Percentiles rank a stretch among this genome's conserved stretches.
Conservation (phyloP, 2,329 filamentous ascomycete species). For the Aspergillus sp. region DNA sequence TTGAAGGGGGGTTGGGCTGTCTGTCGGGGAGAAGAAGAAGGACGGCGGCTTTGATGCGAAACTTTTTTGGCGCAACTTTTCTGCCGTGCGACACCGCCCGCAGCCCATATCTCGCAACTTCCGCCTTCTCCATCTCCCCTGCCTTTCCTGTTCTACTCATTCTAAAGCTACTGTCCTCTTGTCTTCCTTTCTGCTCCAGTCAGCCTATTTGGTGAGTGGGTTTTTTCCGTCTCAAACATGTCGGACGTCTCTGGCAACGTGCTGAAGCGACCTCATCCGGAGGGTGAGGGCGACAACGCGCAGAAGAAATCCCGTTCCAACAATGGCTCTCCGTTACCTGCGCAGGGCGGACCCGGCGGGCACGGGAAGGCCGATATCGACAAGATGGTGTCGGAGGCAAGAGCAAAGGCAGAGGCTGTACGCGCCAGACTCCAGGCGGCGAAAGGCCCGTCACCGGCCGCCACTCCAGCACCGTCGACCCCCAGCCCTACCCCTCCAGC, state of each 20-base stretch:
- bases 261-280: slow-evolving; percentile 42
- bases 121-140: no score
- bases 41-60: slow-evolving; percentile 8
- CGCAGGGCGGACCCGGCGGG: slow-evolving; percentile 23
- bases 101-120: slow-evolving; percentile 7
- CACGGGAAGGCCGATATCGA: slow-evolving; percentile 36
- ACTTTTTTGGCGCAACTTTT: slow-evolving; percentile 20
- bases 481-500: slow-evolving; percentile 25
- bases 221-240: slow-evolving; percentile 22
- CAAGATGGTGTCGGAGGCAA: slow-evolving; percentile 40
- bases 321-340: slow-evolving; percentile 39
- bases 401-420: slow-evolving; percentile 40
- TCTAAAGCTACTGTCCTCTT: neutral
- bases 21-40: slow-evolving; percentile 13
- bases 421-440: slow-evolving; percentile 37
- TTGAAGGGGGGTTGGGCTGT: slow-evolving; percentile 10
- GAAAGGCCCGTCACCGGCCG: slow-evolving; percentile 19
- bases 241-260: slow-evolving; percentile 33
- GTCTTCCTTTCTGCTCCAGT: slow-evolving; percentile 1
- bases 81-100: slow-evolving; percentile 27
- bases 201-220: slow-evolving; percentile 7
- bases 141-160: no score
- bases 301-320: slow-evolving; percentile 43
- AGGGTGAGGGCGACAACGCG: slow-evolving; percentile 35
- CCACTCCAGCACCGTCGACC: slow-evolving; percentile 23